Evolutionary conservation across 352 stramenopile genomes (phyloP).

Genomic region (Globisporangium parvum): DNA sequence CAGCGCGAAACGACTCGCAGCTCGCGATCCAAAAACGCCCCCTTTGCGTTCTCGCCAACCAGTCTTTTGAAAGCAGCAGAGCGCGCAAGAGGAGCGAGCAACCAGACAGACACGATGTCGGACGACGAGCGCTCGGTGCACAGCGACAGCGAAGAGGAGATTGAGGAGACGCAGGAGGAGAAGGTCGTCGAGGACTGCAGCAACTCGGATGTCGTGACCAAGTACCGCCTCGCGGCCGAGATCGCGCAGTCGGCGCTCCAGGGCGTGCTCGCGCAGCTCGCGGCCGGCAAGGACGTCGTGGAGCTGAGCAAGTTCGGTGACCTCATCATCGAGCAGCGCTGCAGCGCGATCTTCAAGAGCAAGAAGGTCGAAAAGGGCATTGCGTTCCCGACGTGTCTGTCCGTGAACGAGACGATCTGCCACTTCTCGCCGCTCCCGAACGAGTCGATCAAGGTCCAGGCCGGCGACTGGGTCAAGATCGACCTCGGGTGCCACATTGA

Average conservation of each 20-base stretch:
- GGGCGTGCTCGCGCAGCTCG: slow-evolving; percentile 92
- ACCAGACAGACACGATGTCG: slow-evolving; percentile 22
- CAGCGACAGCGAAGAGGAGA: slow-evolving; percentile 75
- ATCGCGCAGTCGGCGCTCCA: slow-evolving; percentile 97
- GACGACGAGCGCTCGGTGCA: slow-evolving; percentile 44
- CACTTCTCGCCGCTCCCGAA: slow-evolving; percentile 96
- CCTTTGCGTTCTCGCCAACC: neutral
- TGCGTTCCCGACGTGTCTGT: slow-evolving; percentile 98
- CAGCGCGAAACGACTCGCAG: neutral
- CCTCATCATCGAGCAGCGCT: slow-evolving; percentile 76
- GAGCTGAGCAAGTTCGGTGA: slow-evolving; percentile 94
- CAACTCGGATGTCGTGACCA: slow-evolving; percentile 91
- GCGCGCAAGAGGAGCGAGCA: neutral
- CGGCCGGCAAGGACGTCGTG: slow-evolving; percentile 91
- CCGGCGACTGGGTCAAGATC: slow-evolving; percentile 88
- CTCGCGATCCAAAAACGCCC: neutral
- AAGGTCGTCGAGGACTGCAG: slow-evolving; percentile 79
- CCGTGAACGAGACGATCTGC: slow-evolving; percentile 98
- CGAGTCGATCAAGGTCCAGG: slow-evolving; percentile 74
- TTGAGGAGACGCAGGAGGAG: slow-evolving; percentile 46
- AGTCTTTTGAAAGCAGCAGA: neutral
- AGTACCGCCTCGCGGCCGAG: slow-evolving; percentile 98
- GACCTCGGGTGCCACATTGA: slow-evolving; percentile 99
- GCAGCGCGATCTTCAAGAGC: slow-evolving; percentile 94
- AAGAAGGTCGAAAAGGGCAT: slow-evolving; percentile 98